phyloP scores from a whole-genome alignment of 495 filamentous ascomycete genomes.

The Parathielavia hyrcaniae region DNA sequence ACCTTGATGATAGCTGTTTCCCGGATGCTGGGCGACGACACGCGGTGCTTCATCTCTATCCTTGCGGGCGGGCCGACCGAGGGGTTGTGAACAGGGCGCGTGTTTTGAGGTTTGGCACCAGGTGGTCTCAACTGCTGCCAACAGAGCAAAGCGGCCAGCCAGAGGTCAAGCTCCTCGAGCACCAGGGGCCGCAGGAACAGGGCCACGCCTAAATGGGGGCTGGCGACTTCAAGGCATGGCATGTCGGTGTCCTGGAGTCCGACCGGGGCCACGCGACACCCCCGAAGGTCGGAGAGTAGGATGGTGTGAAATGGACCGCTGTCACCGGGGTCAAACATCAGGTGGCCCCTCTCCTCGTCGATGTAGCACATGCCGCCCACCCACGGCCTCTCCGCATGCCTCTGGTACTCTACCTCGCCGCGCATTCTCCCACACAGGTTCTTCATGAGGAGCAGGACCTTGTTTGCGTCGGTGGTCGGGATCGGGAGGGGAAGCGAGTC shows the following conservation, averaged over 20 bases:
- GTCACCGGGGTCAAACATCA: slow-evolving; percentile 56
- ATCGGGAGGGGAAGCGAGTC: slow-evolving; percentile 52
- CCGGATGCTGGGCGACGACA: slow-evolving; percentile 53
- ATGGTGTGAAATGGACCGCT: slow-evolving; percentile 43
- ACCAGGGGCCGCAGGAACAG: slow-evolving; percentile 70
- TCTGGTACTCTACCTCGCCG: slow-evolving; percentile 60
- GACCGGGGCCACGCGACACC: slow-evolving; percentile 71
- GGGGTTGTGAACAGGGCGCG: slow-evolving; percentile 23
- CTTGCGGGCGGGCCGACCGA: slow-evolving; percentile 21
- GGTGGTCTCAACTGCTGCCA: slow-evolving; percentile 82
- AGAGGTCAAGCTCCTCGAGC: slow-evolving; percentile 73
- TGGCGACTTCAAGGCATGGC: slow-evolving; percentile 75
- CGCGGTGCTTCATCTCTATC: slow-evolving; percentile 65
- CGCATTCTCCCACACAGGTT: slow-evolving; percentile 62
- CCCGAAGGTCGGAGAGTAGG: slow-evolving; percentile 73
- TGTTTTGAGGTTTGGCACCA: slow-evolving; percentile 26
- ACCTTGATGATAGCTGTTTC: slow-evolving; percentile 93
- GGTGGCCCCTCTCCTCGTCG: slow-evolving; percentile 56
- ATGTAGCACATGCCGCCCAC: slow-evolving; percentile 57
- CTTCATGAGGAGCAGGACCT: slow-evolving; percentile 62
- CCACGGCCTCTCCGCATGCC: slow-evolving; percentile 52
- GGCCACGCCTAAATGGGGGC: slow-evolving; percentile 59
- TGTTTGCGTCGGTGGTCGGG: slow-evolving; percentile 55
- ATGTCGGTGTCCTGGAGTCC: slow-evolving; percentile 56
- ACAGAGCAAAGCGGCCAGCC: slow-evolving; percentile 87